Base-by-base conservation (phyloP, 805 yeast species). In the Torulaspora maleeae region DNA sequence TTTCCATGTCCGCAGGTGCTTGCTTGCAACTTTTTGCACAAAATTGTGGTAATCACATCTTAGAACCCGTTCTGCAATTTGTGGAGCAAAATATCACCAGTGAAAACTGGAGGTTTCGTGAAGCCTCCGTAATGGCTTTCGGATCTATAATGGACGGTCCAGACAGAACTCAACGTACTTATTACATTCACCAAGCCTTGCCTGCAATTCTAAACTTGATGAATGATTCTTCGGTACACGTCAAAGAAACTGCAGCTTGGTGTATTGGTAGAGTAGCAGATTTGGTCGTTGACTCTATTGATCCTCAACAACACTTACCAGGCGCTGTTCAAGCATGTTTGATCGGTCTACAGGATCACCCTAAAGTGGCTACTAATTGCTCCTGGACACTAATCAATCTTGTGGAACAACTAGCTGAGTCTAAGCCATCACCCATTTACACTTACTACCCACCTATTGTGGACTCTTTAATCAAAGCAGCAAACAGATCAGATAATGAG, bases 81-180 rank as follows among this genome's bases (percentile, higher is more conserved):
- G 96, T 93, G 27, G 90, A 83, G 55, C 73, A 77, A 37, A 85
- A 86, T 61, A 76, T 93, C 43, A 66, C 67, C 2, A 70, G 77
- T 15, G 56, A 68, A 12, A 70, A 73, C 47, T 93, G 99, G 99
- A 79, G 93, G 67, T 70, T 79, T 44, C 82, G 96, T 58, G 99
- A 93, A 70, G 98, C 98, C 20, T 95, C 98, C 1, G 96, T 93
- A 5, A 93, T 93, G 99, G 97, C 99, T 0, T 93, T 93, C 64
- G 99, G 99, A 27, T 89, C 97, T 10, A 87, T 93, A 48, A 75
- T 93, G 57, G 98, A 89, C 57, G 99, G 99, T 16, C 96, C 96
- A 25, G 90, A 86, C 51, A 77, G 79, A 43, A 79, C 76, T 2
- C 83, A 83, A 59, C 72, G 88, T 58, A 78, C 78, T 41, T 67